phyloP scores from a whole-genome alignment of 352 stramenopile genomes.

The Pythium brachiatum region DNA sequence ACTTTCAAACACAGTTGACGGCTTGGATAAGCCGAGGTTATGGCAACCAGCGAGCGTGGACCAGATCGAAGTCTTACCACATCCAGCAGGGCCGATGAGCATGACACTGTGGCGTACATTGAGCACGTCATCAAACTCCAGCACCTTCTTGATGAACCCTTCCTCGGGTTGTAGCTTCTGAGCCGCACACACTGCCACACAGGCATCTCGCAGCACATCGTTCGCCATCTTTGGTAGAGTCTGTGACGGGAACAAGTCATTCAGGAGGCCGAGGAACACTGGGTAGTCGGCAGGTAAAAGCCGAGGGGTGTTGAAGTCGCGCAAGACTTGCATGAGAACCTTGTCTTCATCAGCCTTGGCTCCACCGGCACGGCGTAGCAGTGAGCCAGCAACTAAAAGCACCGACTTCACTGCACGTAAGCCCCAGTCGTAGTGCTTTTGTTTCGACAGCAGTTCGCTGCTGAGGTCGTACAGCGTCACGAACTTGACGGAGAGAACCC shows the following conservation, averaged over 20 bases:
- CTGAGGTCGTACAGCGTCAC: conserved; percentile 90
- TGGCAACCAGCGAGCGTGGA: conserved; percentile 88
- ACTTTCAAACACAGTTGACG: conserved; percentile 92
- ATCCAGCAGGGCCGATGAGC: conserved; percentile 93
- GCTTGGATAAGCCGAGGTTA: conserved; percentile 79
- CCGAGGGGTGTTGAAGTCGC: conserved; percentile 96
- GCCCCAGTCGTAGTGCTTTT: conserved; percentile 95
- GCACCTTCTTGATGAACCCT: conserved; percentile 94
- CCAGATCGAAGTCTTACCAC: conserved; percentile 96
- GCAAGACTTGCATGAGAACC: conserved; percentile 94
- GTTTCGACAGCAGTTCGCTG: conserved; percentile 81
- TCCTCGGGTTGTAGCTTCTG: conserved; percentile 92
- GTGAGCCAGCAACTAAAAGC: conserved; percentile 91
- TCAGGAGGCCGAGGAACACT: conserved; percentile 93
- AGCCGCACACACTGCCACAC: conserved; percentile 46
- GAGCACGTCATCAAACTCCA: conserved; percentile 94
- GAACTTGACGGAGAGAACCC: conserved; percentile 85
- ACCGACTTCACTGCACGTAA: conserved; percentile 95
- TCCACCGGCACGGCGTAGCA: conserved; percentile 81
- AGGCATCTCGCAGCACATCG: conserved; percentile 41
- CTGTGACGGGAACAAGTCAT: conserved; percentile 90
- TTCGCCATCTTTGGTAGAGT: conserved; percentile 41
- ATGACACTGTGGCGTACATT: conserved; percentile 96
- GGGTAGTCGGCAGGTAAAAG: conserved; percentile 91
- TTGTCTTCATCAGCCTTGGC: conserved; percentile 72